Conservation (phyloP, 2,329 filamentous ascomycete species). For the Scytalidium sp. region DNA sequence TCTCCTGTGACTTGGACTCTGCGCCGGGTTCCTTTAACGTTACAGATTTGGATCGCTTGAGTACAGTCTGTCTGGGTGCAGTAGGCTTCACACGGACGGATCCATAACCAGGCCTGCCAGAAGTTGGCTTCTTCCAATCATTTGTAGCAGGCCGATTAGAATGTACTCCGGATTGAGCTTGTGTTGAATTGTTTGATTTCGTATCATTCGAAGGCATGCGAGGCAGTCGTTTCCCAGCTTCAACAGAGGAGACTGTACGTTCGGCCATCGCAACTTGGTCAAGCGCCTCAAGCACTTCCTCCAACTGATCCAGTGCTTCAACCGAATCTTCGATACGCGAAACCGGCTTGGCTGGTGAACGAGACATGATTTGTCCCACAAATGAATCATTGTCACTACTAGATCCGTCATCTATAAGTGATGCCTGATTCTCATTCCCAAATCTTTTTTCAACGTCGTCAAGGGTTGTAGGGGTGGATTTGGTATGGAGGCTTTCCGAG, state of each 20-base stretch:
- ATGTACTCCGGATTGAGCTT: conserved; percentile 1
- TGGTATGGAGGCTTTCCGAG: neutral
- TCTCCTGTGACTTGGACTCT: neutral
- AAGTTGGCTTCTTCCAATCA: conserved; percentile 9
- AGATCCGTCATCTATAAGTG: conserved; percentile 4
- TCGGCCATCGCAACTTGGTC: conserved; percentile 22
- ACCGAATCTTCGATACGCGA: conserved; percentile 61
- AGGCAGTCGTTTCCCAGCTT: conserved; percentile 8
- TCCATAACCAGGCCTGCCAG: conserved; percentile 33
- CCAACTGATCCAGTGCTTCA: conserved; percentile 58
- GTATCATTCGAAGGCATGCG: neutral
- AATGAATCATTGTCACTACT: conserved; percentile 28
- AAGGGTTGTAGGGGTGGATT: conserved; percentile 11
- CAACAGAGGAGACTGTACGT: conserved; percentile 15
- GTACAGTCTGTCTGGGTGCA: conserved; percentile 13
- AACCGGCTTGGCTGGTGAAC: conserved; percentile 33
- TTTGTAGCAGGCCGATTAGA: neutral
- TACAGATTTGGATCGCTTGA: conserved; percentile 25
- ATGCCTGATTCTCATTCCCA: conserved; percentile 3
- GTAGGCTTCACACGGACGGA: conserved; percentile 41
- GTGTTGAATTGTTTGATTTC: neutral
- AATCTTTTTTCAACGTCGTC: conserved; percentile 22
- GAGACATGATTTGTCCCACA: conserved; percentile 32
- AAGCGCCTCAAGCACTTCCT: conserved; percentile 54
- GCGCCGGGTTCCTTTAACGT: conserved; percentile 9